Evolutionary conservation across 495 filamentous ascomycete genomes (phyloP).

Genomic region (Tuber aestivum): DNA sequence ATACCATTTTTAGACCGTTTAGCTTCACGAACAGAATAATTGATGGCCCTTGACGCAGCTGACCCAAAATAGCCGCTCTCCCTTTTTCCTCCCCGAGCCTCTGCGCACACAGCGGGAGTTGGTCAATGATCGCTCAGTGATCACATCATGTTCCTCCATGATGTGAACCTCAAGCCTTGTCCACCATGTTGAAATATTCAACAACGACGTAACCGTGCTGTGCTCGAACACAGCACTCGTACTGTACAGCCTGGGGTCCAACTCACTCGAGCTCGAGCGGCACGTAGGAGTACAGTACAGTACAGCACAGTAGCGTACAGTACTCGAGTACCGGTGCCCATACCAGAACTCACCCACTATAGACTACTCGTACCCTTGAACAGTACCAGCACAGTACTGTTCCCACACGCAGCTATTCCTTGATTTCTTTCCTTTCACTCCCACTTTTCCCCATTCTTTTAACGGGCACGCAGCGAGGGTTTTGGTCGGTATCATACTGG

Average conservation of each 20-base stretch:
- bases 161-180: neutral
- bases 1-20: neutral
- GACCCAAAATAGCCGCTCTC: neutral
- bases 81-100: neutral
- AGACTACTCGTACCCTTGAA: neutral
- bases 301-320: too few relatives aligned
- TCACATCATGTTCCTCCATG: neutral
- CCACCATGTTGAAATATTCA: neutral
- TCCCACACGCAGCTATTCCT: too few relatives aligned
- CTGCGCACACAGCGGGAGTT: neutral
- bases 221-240: neutral
- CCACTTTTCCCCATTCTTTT: neutral
- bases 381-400: neutral
- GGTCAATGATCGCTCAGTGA: neutral
- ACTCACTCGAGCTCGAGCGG: neutral
- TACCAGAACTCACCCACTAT: neutral
- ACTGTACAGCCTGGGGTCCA: neutral
- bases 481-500: neutral
- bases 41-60: neutral
- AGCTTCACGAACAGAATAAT: neutral
- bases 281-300: neutral
- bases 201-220: neutral
- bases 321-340: too few relatives aligned
- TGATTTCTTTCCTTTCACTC: neutral
- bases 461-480: neutral